Percentiles rank a stretch among this genome's conserved stretches.
phyloP scores from a whole-genome alignment of 495 filamentous ascomycete species.

The Penicillium steckii region DNA sequence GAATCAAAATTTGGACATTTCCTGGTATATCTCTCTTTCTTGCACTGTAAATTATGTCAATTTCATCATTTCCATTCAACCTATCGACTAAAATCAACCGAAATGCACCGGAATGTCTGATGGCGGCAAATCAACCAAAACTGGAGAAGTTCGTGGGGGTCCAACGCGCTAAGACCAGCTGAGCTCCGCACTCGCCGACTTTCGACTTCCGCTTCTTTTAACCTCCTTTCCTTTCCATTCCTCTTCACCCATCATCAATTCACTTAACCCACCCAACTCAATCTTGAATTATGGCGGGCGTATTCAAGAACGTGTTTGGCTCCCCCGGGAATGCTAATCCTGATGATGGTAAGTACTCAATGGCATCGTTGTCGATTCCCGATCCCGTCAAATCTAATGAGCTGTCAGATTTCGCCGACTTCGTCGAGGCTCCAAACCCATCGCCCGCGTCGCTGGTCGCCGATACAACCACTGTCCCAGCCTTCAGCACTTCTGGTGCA shows the following conservation, averaged over 20 bases:
- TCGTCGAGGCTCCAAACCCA: constrained; percentile 65
- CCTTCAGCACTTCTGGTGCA: constrained; percentile 40
- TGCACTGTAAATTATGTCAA: no score
- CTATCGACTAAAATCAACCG: no score
- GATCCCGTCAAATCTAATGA: background rate
- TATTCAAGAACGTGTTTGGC: constrained; percentile 68
- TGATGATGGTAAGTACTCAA: constrained; percentile 58
- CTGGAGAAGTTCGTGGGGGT: constrained; percentile 26
- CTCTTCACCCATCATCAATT: constrained; percentile 12
- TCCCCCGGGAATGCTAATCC: constrained; percentile 49
- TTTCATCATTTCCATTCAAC: no score
- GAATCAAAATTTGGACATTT: background rate
- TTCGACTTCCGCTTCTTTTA: constrained; percentile 21
- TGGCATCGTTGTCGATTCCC: constrained; percentile 11
- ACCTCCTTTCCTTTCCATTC: constrained; percentile 30
- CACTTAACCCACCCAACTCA: no score
- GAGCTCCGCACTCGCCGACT: constrained; percentile 23
- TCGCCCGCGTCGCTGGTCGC: constrained; percentile 52
- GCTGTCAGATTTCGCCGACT: constrained; percentile 72
- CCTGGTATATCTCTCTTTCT: background rate
- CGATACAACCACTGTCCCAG: constrained; percentile 39
- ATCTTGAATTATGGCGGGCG: constrained; percentile 57
- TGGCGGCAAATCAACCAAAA: constrained; percentile 13
- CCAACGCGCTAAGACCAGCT: constrained; percentile 26
- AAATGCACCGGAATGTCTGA: no score